Conservation (phyloP, 169 alveolate species). For the Pseudocohnilembus persalinus region DNA sequence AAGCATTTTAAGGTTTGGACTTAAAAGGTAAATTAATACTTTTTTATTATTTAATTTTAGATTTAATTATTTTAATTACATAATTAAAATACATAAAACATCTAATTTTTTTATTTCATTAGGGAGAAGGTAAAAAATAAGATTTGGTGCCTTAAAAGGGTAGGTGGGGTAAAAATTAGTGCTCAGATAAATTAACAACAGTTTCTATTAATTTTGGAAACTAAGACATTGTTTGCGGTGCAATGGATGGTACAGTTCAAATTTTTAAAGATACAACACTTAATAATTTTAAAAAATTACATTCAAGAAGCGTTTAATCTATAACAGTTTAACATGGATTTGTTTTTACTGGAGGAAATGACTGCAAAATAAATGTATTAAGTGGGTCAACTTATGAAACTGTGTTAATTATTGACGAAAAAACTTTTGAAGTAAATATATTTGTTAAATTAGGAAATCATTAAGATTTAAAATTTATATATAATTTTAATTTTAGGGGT, state of each 20-base stretch:
- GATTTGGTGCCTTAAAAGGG: slow-evolving; percentile 53
- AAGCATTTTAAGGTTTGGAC: slow-evolving; percentile 79
- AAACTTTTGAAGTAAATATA: not conserved
- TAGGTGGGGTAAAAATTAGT: slow-evolving; percentile 57
- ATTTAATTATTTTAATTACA: too few species aligned
- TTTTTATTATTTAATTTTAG: too few species aligned
- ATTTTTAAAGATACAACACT: slow-evolving; percentile 58
- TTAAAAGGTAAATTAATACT: not conserved
- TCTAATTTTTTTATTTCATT: too few species aligned
- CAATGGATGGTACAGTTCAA: slow-evolving; percentile 64
- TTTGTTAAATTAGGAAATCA: too few species aligned
- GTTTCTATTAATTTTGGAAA: slow-evolving; percentile 42
- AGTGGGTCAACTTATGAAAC: slow-evolving; percentile 41
- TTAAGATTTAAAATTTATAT: not conserved
- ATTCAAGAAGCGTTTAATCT: slow-evolving; percentile 64
- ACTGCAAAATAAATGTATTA: slow-evolving; percentile 57
- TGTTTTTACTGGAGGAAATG: slow-evolving; percentile 85
- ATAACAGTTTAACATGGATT: slow-evolving; percentile 48
- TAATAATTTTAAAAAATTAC: slow-evolving; percentile 44
- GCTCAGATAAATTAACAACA: slow-evolving; percentile 50
- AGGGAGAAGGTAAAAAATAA: not conserved
- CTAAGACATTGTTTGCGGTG: slow-evolving; percentile 62
- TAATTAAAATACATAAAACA: too few species aligned
- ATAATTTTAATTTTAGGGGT: slow-evolving; percentile 10
- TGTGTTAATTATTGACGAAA: slow-evolving; percentile 31